Conservation (phyloP, 768 basidiomycete genomes). For the Boletus vinaceobasis region DNA sequence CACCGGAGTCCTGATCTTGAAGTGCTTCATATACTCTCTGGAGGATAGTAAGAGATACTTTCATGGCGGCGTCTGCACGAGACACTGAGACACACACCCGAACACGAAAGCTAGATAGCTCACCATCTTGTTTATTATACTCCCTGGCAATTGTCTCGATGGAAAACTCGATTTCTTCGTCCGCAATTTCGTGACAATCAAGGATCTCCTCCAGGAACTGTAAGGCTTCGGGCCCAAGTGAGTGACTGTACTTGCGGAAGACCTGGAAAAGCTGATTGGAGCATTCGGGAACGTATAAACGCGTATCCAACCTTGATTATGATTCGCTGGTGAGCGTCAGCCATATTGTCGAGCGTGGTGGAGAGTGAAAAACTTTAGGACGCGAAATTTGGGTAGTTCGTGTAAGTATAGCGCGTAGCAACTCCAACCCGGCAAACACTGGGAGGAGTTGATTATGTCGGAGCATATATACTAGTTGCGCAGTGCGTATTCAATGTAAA, state of each 20-base stretch:
- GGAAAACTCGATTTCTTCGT: constrained; percentile 68
- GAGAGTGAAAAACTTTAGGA: not conserved
- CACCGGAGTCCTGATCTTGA: constrained; percentile 56
- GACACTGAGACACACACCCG: not conserved
- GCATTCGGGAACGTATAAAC: not conserved
- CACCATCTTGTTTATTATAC: constrained; percentile 88
- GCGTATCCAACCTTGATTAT: constrained; percentile 41
- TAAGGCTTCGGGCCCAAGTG: constrained; percentile 75
- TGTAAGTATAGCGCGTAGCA: not conserved
- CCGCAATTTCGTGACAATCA: constrained; percentile 64
- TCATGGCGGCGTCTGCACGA: constrained; percentile 70
- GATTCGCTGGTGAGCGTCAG: constrained; percentile 36
- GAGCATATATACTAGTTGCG: not conserved
- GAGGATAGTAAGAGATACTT: constrained; percentile 66
- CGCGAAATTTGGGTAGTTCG: not conserved
- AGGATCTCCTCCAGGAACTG: constrained; percentile 70
- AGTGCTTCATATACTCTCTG: constrained; percentile 71
- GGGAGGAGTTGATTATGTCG: not conserved
- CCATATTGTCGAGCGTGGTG: constrained; percentile 26
- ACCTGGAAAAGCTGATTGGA: constrained; percentile 43
- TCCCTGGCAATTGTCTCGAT: constrained; percentile 80
- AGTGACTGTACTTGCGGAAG: constrained; percentile 85
- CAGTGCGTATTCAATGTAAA: not conserved
- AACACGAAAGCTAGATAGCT: constrained; percentile 11
- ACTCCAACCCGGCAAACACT: not conserved